Evolutionary conservation across 441 rosid genomes (phyloP), one percentile per base, ranked within the genome.

Genomic region (Bruguiera hainesii): DNA sequence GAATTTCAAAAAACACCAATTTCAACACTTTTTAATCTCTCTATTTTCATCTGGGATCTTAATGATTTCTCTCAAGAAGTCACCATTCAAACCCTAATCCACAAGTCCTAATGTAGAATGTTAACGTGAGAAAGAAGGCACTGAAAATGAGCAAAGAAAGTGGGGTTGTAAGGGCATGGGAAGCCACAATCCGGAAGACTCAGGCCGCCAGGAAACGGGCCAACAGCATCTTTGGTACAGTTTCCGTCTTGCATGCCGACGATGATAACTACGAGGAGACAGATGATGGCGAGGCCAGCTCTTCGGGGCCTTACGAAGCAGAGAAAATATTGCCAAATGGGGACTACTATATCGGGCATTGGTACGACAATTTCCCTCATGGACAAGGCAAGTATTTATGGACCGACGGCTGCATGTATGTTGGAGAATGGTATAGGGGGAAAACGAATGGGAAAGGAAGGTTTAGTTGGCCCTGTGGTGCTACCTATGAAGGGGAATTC

Each of bases 391-490:
- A 87, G 75, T 92, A 86, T 69, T 74, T 92, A 3, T 95, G 98
- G 99, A 87, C 88, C 23, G 99, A 95, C 68, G 97, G 97, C 39
- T 95, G 99, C 75, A 86, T 87, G 91, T 92, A 95, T 61, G 81
- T 87, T 7, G 99, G 98, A 10, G 93, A 90, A 56, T 95, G 99
- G 99, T 64, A 57, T 51, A 53, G 75, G 61, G 99, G 98, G 0
- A 92, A 85, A 73, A 85, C 86, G 6, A 87, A 69, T 83, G 98
- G 99, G 5, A 85, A 81, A 62, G 99, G 99, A 19, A 85, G 82
- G 76, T 95, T 95, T 55, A 81, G 88, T 46, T 95, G 99, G 99
- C 97, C 99, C 0, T 83, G 90, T 16, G 98, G 99, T 10, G 96
- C 97, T 3, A 86, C 88, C 8, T 95, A 95, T 63, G 99, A 90